Percentiles rank a stretch among this genome's conserved stretches.
phyloP scores from a whole-genome alignment of 495 filamentous ascomycete genomes.

The Hypoxylon subgilvum region DNA sequence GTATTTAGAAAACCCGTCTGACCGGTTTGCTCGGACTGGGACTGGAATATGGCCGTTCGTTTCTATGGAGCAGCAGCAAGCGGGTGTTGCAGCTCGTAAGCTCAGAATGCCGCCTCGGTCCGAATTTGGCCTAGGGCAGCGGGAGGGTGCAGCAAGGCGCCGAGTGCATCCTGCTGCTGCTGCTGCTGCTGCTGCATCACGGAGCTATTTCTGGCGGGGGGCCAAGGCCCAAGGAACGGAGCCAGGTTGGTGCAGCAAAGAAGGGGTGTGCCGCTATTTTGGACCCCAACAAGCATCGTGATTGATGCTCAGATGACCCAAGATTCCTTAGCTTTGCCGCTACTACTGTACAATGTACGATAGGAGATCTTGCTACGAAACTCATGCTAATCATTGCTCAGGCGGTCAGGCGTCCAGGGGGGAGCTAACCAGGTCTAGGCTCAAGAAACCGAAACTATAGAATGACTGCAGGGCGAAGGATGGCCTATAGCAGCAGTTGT shows the following conservation, averaged over 20 bases:
- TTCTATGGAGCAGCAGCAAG: constrained; percentile 1
- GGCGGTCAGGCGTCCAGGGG: constrained; percentile 32
- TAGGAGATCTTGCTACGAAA: constrained; percentile 36
- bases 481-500: constrained; percentile 22
- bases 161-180: constrained; percentile 19
- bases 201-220: constrained; percentile 33
- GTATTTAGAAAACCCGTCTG: constrained; percentile 26
- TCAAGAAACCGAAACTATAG: constrained; percentile 29
- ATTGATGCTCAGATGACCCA: constrained; percentile 41
- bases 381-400: constrained; percentile 32
- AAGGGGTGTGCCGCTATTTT: constrained; percentile 29
- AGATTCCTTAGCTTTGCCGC: constrained; percentile 25
- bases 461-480: constrained; percentile 34
- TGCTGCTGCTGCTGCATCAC: constrained; percentile 21
- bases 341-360: constrained; percentile 35
- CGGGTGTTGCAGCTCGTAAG: constrained; percentile 22
- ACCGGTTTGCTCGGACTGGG: constrained; percentile 23
- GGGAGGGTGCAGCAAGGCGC: constrained; percentile 34
- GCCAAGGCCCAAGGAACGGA: constrained; percentile 13
- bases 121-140: constrained; percentile 35
- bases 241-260: constrained; percentile 18
- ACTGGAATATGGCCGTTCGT: constrained; percentile 1
- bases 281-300: constrained; percentile 35
- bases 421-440: constrained; percentile 36
- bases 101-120: constrained; percentile 23